Conservation (phyloP, 345 rosid species). For the Populus ilicifolia region DNA sequence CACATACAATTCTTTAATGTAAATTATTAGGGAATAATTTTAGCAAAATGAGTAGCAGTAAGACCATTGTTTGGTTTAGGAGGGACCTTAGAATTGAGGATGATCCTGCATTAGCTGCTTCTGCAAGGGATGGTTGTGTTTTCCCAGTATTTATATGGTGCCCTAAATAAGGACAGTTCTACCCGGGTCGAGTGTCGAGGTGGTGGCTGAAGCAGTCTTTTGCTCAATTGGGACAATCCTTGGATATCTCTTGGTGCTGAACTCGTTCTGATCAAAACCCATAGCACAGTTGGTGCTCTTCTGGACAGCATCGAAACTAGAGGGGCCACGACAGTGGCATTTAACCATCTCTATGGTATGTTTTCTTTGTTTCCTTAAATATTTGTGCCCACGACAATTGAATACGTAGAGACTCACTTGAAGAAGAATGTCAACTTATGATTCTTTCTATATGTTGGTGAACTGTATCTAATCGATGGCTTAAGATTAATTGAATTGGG, state of each 20-base stretch:
- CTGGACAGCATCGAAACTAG: conserved; percentile 54
- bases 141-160: conserved; percentile 89
- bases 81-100: conserved; percentile 94
- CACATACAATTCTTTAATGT: conserved; percentile 25
- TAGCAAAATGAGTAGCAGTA: conserved; percentile 41
- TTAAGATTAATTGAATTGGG: background rate
- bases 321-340: conserved; percentile 72
- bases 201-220: conserved; percentile 99
- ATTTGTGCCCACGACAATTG: background rate
- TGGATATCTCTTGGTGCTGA: conserved; percentile 71
- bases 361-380: conserved; percentile 2
- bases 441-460: background rate
- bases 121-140: conserved; percentile 71
- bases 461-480: background rate
- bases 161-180: conserved; percentile 83
- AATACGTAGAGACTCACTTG: background rate
- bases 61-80: conserved; percentile 91
- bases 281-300: conserved; percentile 64
- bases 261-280: conserved; percentile 60
- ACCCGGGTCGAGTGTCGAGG: conserved; percentile 86
- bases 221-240: conserved; percentile 53
- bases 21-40: conserved; percentile 27
- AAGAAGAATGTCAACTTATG: conserved; percentile 1
- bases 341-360: conserved; percentile 87
- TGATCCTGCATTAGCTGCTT: conserved; percentile 93